Conservation (phyloP, 495 filamentous ascomycete species). For the Tuber aestivum region DNA sequence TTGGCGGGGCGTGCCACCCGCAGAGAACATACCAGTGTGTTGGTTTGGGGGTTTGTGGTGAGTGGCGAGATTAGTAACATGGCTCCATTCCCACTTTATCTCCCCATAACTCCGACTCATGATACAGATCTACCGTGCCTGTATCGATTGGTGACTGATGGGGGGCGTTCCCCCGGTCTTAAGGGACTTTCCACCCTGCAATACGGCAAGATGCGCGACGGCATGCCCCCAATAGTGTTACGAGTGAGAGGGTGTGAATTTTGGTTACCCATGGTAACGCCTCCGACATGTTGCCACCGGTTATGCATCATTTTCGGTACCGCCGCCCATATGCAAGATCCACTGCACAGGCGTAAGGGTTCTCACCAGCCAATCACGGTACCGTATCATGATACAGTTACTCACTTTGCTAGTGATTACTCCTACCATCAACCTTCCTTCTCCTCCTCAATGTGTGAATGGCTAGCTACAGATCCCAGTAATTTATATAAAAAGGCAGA, state of each 20-base stretch:
- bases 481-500: too few species aligned
- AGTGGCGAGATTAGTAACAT: neutral
- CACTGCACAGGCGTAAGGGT: neutral
- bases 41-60: neutral
- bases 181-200: too few species aligned
- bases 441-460: neutral
- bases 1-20: constrained; percentile 7
- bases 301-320: neutral
- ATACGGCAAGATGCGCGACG: too few species aligned
- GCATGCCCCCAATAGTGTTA: neutral
- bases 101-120: neutral
- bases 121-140: neutral
- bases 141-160: neutral
- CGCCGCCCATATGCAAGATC: neutral
- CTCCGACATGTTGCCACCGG: neutral
- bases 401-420: neutral
- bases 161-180: too few species aligned
- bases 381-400: neutral
- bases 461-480: neutral
- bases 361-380: neutral
- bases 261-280: neutral
- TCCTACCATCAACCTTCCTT: neutral
- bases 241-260: neutral
- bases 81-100: neutral
- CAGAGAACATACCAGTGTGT: too few species aligned